Evolutionary conservation across 305 asterid genomes (phyloP), one percentile per base, ranked within the genome.

Genomic region (Fraxinus greggii): DNA sequence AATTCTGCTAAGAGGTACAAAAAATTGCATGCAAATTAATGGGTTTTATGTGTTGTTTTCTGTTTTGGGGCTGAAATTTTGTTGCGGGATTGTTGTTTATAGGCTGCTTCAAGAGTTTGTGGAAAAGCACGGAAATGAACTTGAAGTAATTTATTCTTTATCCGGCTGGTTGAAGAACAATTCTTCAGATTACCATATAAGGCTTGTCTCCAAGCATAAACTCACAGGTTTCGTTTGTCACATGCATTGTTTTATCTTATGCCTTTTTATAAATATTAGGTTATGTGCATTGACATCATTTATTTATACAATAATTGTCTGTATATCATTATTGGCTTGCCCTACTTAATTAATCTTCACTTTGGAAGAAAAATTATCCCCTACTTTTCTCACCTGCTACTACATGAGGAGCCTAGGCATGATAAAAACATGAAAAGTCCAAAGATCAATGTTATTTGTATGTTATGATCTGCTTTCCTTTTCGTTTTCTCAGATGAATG

Each of bases 81-180:
- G 51, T 78, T 81, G 75, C 81, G 81, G 74, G 59, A 33, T 80
- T 35, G 13, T 56, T 78, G 79, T 79, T 17, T 81, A 81, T 83
- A 95, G 99, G 77, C 79, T 96, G 90, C 97, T 96, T 79, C 91
- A 91, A 82, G 94, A 92, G 87, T 96, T 93, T 82, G 94, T 90
- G 48, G 97, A 87, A n/a, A 93, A 91, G 86, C 85, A 87, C 76
- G 97, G 94, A 73, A 88, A 83, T 81, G 98, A 90, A 59, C 13
- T 91, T 48, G 95, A 89, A 80, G 95, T 92, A 17, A 87, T 94
- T 75, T 96, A 89, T 83, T 88, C 94, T 76, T 81, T 96, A 81
- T 89, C 98, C 70, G 99, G 99, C 23, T 90, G 97, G 98, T 76
- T 92, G 91, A 94, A 91, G 89, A 84, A 83, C 78, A 87, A 82